Base-by-base conservation (phyloP, 768 basidiomycete genomes). In the Lactarius tabidus region DNA sequence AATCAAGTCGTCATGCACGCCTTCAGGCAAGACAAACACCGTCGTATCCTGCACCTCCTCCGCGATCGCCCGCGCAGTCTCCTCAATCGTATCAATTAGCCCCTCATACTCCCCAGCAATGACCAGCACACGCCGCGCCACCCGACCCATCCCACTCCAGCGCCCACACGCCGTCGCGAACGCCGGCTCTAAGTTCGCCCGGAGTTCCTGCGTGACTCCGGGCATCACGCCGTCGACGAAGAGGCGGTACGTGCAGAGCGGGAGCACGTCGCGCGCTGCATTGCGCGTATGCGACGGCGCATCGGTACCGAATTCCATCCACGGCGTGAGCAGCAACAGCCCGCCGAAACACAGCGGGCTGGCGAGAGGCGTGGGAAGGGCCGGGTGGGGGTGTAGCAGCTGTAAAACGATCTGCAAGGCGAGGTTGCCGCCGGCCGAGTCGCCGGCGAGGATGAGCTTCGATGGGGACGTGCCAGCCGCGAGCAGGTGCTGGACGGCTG, bases 381-480 rank as follows among this genome's bases (percentile, higher is more conserved):
- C 57, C 2, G 66, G 28, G 2, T 65, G 67, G 0, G 71, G 67
- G 8, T 72, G 69, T 0, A 72, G 57, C 10, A 70, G 35, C 31
- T 67, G 69, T 1, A 63, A 45, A 1, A 67, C 53, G 17, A 70
- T 59, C 57, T 72, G 71, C 9, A 72, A 12, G 8, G 59, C 54
- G 9, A 72, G 45, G 59, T 71, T 72, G 17, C 57, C 69, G 20
- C 70, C 70, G 1, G 65, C 68, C 2, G 70, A 64, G 60, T 69
- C 68, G 29, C 71, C 71, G 1, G 64, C 67, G 31, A 72, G 48
- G 48, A 60, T 61, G n/a, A 72, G 70, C n/a, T 68, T 66, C 14
- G 71, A 65, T 3, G 67, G 33, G 31, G 59, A 51, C 5, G 65
- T 36, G 23, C 71, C 71, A 12, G 39, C 45, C 10, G 64, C 62